phyloP scores from a whole-genome alignment of 2,329 filamentous ascomycete genomes.

The Paramyrothecium roridum region DNA sequence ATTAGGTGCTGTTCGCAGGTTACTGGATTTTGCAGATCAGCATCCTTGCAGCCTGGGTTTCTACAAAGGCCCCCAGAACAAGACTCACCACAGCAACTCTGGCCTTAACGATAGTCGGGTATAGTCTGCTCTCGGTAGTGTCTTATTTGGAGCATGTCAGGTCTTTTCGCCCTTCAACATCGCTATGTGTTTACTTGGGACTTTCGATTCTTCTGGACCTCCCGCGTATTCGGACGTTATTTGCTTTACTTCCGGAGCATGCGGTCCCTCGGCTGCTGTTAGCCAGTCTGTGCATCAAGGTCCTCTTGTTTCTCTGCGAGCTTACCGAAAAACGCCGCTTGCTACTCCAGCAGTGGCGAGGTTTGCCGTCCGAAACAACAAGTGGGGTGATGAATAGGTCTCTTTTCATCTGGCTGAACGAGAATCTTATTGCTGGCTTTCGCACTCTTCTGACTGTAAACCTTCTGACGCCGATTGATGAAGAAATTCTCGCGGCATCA shows the following conservation, averaged over 20 bases:
- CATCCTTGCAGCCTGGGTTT: constrained; percentile 13
- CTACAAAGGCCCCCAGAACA: constrained; percentile 7
- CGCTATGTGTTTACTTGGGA: constrained; percentile 25
- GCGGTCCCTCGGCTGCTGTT: constrained; percentile 19
- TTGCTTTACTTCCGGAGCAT: constrained; percentile 18
- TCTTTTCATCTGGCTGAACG: constrained; percentile 29
- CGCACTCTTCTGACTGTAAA: constrained; percentile 15
- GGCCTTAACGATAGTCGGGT: constrained; percentile 10
- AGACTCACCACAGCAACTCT: constrained; percentile 8
- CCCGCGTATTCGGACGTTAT: constrained; percentile 25
- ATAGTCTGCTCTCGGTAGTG: constrained; percentile 10
- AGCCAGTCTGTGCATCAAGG: constrained; percentile 21
- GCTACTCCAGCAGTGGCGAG: constrained; percentile 11
- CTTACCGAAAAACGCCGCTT: constrained; percentile 21
- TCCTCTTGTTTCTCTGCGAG: constrained; percentile 23
- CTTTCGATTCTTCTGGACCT: constrained; percentile 26
- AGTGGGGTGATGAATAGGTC: constrained; percentile 23
- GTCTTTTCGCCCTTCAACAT: constrained; percentile 26
- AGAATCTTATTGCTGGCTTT: constrained; percentile 21
- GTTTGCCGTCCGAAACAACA: constrained; percentile 23
- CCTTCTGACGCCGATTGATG: constrained; percentile 9
- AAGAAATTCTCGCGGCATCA: constrained; percentile 10
- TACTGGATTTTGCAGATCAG: constrained; percentile 10
- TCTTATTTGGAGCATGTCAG: constrained; percentile 28
- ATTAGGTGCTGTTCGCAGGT: constrained; percentile 1